A percentile compares a stretch with the other conserved stretches of the same genome.
Conservation (phyloP, 306 rosid species). For the Luffa aegyptiaca region DNA sequence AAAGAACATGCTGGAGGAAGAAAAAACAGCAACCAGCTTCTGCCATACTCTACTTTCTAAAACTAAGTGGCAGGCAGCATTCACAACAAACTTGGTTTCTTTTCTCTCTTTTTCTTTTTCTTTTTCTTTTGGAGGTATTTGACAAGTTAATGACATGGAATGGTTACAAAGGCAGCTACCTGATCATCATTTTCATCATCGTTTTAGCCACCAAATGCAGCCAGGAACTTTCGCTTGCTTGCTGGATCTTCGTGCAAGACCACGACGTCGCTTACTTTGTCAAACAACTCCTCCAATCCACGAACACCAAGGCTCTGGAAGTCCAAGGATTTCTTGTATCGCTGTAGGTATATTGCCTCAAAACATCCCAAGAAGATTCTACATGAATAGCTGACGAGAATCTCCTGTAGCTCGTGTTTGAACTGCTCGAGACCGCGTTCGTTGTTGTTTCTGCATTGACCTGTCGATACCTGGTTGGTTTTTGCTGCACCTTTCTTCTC, state of each 20-base stretch:
- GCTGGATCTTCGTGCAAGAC: conserved; percentile 66
- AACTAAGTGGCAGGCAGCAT: conserved; percentile 4
- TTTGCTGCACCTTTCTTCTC: conserved; percentile 26
- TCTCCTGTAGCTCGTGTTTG: conserved; percentile 80
- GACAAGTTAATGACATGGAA: background rate
- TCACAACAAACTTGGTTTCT: background rate
- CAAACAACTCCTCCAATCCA: conserved; percentile 64
- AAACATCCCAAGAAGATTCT: conserved; percentile 60
- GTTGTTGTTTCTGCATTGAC: conserved; percentile 22
- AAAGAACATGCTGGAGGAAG: conserved; percentile 42
- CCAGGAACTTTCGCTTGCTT: conserved; percentile 63
- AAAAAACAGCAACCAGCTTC: conserved; percentile 30
- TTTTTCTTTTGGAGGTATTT: background rate
- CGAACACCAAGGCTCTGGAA: conserved; percentile 49
- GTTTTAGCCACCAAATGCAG: conserved; percentile 49
- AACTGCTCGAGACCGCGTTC: conserved; percentile 40
- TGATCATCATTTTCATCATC: background rate
- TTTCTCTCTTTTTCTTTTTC: background rate
- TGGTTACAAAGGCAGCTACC: background rate
- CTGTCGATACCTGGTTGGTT: conserved; percentile 25
- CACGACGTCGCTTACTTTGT: conserved; percentile 66
- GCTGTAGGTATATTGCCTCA: conserved; percentile 60
- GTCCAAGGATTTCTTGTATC: conserved; percentile 73
- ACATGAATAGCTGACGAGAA: conserved; percentile 91
- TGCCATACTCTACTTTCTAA: conserved; percentile 8